Percentiles rank a stretch among this genome's conserved stretches.
Conservation (phyloP, 1,284 basidiomycete species). For the Mycena citricolor region DNA sequence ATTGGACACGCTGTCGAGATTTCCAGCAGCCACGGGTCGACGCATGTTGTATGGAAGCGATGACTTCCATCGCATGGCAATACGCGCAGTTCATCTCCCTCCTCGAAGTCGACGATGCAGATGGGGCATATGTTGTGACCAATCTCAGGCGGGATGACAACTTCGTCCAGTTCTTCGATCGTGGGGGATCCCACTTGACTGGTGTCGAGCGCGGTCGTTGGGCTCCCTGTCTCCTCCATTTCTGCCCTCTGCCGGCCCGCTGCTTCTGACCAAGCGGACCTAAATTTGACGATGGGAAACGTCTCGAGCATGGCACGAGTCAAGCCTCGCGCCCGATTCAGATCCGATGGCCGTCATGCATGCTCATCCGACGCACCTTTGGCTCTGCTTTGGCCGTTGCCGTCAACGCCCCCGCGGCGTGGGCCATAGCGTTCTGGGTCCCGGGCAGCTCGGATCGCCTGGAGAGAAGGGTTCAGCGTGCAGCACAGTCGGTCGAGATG, state of each 20-base stretch:
- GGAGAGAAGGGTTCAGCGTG: constrained; percentile 16
- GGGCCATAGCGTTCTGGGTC: constrained; percentile 92
- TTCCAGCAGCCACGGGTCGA: constrained; percentile 86
- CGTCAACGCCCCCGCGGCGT: constrained; percentile 47
- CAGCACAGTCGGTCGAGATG: constrained; percentile 5
- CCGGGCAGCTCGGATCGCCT: constrained; percentile 80
- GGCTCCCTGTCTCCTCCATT: constrained; percentile 17
- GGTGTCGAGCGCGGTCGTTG: neutral
- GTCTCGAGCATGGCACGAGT: constrained; percentile 91
- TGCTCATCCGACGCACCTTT: constrained; percentile 11
- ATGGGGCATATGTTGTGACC: constrained; percentile 89
- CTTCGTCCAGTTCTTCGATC: constrained; percentile 14
- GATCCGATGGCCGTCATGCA: neutral
- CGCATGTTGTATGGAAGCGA: constrained; percentile 81
- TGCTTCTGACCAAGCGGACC: constrained; percentile 28
- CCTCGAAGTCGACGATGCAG: constrained; percentile 90
- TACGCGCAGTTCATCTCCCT: constrained; percentile 86
- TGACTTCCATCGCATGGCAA: constrained; percentile 89
- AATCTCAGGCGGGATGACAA: constrained; percentile 61
- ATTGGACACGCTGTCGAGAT: constrained; percentile 90
- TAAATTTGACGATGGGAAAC: constrained; percentile 90
- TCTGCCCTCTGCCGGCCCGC: constrained; percentile 24
- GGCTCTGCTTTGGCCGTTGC: constrained; percentile 50
- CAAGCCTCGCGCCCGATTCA: constrained; percentile 66
- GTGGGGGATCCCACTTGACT: neutral